These are phyloP conservation scores for Fusarium marasasianum DNA, from an alignment of 2,329 filamentous ascomycete genomes.

Conservation along the genomic window DNA sequence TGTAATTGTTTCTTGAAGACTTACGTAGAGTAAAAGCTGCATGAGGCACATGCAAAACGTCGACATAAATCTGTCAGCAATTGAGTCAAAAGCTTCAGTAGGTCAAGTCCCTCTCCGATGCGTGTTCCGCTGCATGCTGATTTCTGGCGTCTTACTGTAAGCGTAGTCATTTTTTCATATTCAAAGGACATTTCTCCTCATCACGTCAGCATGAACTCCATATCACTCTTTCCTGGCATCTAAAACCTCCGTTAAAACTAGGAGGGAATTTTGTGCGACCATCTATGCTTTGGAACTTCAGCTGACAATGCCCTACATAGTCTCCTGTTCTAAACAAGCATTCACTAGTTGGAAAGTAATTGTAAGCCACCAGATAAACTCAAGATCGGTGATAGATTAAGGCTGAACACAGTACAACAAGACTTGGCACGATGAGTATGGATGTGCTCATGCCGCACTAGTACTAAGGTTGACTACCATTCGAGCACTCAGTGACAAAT, in stretches of 20 bases:
- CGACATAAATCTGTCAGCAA: too few species aligned
- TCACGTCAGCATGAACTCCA: background rate
- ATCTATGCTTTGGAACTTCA: background rate
- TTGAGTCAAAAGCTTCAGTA: accelerated
- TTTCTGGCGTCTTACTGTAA: background rate
- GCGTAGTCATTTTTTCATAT: background rate
- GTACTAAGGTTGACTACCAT: too few species aligned
- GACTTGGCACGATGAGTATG: accelerated
- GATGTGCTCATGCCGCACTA: background rate
- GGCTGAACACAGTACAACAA: background rate
- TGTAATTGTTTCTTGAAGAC: accelerated
- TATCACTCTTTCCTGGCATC: background rate
- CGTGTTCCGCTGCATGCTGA: accelerated
- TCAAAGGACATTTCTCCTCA: background rate
- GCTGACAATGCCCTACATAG: accelerated
- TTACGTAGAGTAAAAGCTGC: accelerated
- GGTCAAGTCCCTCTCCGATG: too few species aligned
- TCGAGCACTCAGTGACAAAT: background rate
- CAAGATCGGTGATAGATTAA: accelerated
- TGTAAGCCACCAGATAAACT: background rate
- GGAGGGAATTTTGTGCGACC: background rate
- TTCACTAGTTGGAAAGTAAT: background rate
- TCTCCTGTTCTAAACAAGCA: accelerated
- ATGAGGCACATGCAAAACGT: accelerated
- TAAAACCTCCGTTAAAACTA: background rate